These are phyloP conservation scores for Talaromyces borbonicus DNA, from an alignment of 495 filamentous ascomycete species.

Conservation along the genomic window DNA sequence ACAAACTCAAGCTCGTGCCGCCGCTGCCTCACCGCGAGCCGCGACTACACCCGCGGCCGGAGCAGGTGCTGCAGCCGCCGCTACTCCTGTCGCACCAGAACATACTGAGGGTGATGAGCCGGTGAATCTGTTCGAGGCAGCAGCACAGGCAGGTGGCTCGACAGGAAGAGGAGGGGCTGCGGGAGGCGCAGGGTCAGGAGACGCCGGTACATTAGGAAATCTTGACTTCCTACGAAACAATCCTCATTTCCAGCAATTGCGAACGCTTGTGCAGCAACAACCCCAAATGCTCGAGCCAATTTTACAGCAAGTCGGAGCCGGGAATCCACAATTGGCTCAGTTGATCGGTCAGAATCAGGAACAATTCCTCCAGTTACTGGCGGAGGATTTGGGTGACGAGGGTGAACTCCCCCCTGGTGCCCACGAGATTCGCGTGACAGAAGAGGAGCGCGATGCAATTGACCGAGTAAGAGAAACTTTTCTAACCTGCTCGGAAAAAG, in stretches of 20 bases:
- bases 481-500: no score
- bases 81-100: slow-evolving; percentile 20
- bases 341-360: slow-evolving; percentile 85
- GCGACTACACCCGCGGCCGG: slow-evolving; percentile 19
- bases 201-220: slow-evolving; percentile 55
- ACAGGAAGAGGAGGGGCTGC: slow-evolving; percentile 30
- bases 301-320: slow-evolving; percentile 87
- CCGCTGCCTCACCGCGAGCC: slow-evolving; percentile 19
- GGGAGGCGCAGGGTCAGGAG: slow-evolving; percentile 41
- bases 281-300: slow-evolving; percentile 98
- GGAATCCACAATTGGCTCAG: slow-evolving; percentile 88
- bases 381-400: slow-evolving; percentile 68
- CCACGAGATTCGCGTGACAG: slow-evolving; percentile 81
- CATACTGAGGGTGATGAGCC: slow-evolving; percentile 43
- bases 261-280: slow-evolving; percentile 92
- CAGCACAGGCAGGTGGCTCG: slow-evolving; percentile 58
- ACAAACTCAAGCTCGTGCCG: slow-evolving; percentile 39
- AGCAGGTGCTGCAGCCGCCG: slow-evolving; percentile 24
- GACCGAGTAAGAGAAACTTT: slow-evolving; percentile 61
- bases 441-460: slow-evolving; percentile 93
- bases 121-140: slow-evolving; percentile 91
- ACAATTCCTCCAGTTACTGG: slow-evolving; percentile 78
- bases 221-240: slow-evolving; percentile 95
- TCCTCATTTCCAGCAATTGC: slow-evolving; percentile 93
- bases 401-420: slow-evolving; percentile 75